Evolutionary conservation across 148 eudicot genomes (phyloP).

Genomic region (Euryodendron excelsum): DNA sequence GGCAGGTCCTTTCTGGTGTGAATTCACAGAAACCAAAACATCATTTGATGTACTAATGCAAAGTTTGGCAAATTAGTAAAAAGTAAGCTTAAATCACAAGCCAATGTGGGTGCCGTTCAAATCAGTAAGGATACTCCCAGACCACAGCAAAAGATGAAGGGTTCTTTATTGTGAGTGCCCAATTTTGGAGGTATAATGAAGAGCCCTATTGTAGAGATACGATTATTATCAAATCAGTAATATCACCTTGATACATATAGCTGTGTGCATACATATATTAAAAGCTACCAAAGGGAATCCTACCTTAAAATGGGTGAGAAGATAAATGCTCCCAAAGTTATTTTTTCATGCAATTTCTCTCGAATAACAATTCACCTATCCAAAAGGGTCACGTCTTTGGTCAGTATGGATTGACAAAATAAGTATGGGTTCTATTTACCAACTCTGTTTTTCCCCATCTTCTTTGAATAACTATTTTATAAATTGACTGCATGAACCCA

Average conservation of each 20-base stretch:
- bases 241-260: too few species aligned
- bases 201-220: too few species aligned
- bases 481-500: too few species aligned
- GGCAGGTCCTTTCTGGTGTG: neutral
- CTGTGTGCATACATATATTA: neutral
- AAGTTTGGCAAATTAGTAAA: neutral
- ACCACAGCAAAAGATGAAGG: neutral
- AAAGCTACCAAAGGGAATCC: neutral
- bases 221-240: too few species aligned
- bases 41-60: neutral
- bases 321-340: neutral
- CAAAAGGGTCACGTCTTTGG: too few species aligned
- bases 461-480: too few species aligned
- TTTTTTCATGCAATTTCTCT: neutral
- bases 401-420: too few species aligned
- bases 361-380: too few species aligned
- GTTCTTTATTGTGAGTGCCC: neutral
- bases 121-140: neutral
- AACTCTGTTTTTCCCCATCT: too few species aligned
- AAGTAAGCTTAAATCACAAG: neutral
- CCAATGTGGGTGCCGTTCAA: neutral
- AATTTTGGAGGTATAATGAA: neutral
- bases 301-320: neutral
- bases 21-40: neutral
- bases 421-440: too few species aligned